Evolutionary conservation across 352 stramenopile species (phyloP).

Genomic region (Phytophthora citrophthora): DNA sequence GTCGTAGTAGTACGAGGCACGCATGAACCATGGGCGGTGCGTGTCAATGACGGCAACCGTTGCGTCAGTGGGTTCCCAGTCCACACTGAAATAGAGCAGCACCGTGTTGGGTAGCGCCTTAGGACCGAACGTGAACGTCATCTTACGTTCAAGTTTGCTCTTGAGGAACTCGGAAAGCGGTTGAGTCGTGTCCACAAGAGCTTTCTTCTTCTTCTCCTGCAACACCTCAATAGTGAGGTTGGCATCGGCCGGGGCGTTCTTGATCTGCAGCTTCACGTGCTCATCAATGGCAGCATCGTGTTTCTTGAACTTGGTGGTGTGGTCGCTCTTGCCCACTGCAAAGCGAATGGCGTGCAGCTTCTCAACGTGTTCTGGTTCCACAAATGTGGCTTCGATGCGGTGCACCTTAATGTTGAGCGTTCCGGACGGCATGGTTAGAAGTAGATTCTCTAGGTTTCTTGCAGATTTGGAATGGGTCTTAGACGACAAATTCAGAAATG

Average conservation of each 20-base stretch:
- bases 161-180: slow-evolving; percentile 37
- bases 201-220: slow-evolving; percentile 49
- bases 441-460: not conserved
- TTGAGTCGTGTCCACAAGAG: slow-evolving; percentile 39
- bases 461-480: slow-evolving; percentile 2
- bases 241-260: slow-evolving; percentile 29
- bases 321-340: slow-evolving; percentile 20
- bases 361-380: slow-evolving; percentile 20
- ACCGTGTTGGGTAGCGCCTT: slow-evolving; percentile 32
- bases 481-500: slow-evolving; percentile 37
- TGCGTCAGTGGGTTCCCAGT: slow-evolving; percentile 20
- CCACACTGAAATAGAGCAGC: slow-evolving; percentile 33
- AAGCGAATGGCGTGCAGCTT: slow-evolving; percentile 28
- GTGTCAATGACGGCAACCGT: slow-evolving; percentile 11
- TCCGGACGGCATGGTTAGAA: slow-evolving; percentile 28
- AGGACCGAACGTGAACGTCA: slow-evolving; percentile 44
- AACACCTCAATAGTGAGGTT: slow-evolving; percentile 48
- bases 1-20: slow-evolving; percentile 76
- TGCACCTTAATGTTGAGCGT: slow-evolving; percentile 40
- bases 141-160: slow-evolving; percentile 31
- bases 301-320: slow-evolving; percentile 25
- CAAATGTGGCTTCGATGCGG: slow-evolving; percentile 29
- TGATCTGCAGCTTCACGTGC: slow-evolving; percentile 40
- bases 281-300: slow-evolving; percentile 36
- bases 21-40: slow-evolving; percentile 60